Evolutionary conservation across 2,329 filamentous ascomycete genomes (phyloP), one percentile per base, ranked within the genome.

Genomic region (Calonectria ilicicola): DNA sequence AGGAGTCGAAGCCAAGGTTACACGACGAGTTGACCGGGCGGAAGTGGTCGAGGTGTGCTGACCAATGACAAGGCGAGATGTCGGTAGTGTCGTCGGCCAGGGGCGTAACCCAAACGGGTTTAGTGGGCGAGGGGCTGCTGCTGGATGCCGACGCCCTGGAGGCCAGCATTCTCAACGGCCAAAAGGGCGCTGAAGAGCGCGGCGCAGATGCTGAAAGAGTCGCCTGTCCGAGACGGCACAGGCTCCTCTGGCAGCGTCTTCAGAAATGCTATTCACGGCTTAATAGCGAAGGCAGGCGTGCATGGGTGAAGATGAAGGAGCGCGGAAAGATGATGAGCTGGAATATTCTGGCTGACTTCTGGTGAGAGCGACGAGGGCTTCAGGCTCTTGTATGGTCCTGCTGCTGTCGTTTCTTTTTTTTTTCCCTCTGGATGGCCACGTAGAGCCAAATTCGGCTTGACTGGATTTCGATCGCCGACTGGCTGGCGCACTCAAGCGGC

Each of bases 111-210:
- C 29, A 60, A 38, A 51, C 19, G 40, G 68, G 76, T 60, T 63
- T 70, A 70, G 67, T 38, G 76, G 73, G 38, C 32, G 63, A 70
- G 46, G 68, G 64, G 60, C 71, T 78, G 71, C 56, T 74, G 72
- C 40, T 72, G 58, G 58, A 49, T 65, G 47, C 65, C 40, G 62
- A 63, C 67, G 75, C 73, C 76, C 76, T 77, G 73, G 51, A 74
- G 75, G 70, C 72, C 69, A 78, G 77, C 77, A 78, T 78, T 51
- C 75, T 75, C 74, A 51, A 70, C 72, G 21, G 44, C 26, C 62
- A 29, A 51, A 53, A 38, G 35, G 19, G 40, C 65, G 68, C 71
- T 71, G 65, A 35, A 65, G 42, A 51, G 29, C 68, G 51, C 69
- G 53, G 53, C 27, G 32, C 32, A 26, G 38, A 21, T 51, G 64